Base-by-base conservation (phyloP, 2,329 filamentous ascomycete species). In the Xylaria polymorpha region DNA sequence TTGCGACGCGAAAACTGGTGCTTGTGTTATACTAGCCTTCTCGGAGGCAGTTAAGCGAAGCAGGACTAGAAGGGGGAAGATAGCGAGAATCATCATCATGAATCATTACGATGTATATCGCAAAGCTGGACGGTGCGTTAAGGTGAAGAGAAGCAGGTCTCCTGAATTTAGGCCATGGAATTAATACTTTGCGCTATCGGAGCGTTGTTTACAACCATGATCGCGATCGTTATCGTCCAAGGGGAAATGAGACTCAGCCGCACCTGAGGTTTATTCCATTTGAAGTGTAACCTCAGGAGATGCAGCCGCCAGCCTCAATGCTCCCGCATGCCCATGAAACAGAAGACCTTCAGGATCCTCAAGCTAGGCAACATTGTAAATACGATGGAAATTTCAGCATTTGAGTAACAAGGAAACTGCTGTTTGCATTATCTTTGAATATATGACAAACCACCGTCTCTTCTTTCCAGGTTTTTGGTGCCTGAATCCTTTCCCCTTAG, bases 161-260 rank as follows among this genome's bases (percentile, higher is more conserved):
- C 37, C 5, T 55, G 39, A 55, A 35, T 22, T 44, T 7, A 53
- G 10, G 35, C 22, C 22, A 15, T 55, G 22, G 6, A 8, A 35
- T 44, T 12, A 44, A 44, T 37, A 44, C 15, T 35, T 32, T n/a
- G 32, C 22, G 32, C 4, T n/a, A 41, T 53, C 25, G 25, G 61
- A n/a, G 29, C 41, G n/a, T 63, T 22, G 48, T 46, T 29, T 3
- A 29, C 25, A 29, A 4, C n/a, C n/a, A n/a, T 56, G 35, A 46
- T 22, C 25, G 18, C 32, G 50, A 35, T 53, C 15, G 3, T n/a
- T 32, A 35, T 32, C n/a, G 32, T 20, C 14, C 7, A 39, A 29
- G 61, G 61, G 25, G 39, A 37, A 44, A 37, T 55, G 25, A 63
- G 2, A 39, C 35, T 57, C 61, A 56, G 61, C 50, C 61, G 61